Evolutionary conservation across 176 grass and related monocot genomes (phyloP), one percentile per base, ranked within the genome.

Genomic region (Musa itinerans): DNA sequence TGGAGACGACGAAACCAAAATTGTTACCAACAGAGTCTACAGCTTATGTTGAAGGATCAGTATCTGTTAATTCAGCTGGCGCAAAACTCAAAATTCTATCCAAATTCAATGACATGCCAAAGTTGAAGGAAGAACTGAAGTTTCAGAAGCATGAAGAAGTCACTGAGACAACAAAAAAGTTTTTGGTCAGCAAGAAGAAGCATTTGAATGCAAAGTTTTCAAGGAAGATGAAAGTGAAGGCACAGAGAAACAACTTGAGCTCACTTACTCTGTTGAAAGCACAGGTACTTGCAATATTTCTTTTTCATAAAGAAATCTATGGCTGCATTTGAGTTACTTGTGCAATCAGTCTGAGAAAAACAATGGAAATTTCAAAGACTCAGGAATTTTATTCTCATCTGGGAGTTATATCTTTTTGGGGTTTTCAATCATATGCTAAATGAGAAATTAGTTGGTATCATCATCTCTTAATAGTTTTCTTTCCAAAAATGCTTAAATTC

Each of bases 41-140:
- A 76, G 34, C 11, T 61, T 53, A 49, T 23, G 50, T 2, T 62
- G 63, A 69, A 62, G 80, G 71, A 58, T 63, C 15, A 58, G 62
- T 76, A 21, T 82, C 76, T 50, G 56, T 82, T 54, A 73, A 84
- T 74, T 84, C 82, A 15, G 74, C 78, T 48, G 76, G 82, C 23
- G 48, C 79, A 65, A 84, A 84, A 53, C 57, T 84, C 55, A 17
- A 76, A 67, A 78, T 84, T 67, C 55, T 84, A 57, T 84, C 82
- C 22, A 79, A 84, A 29, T 54, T 84, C 26, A 55, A 67, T 61
- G 82, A 50, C 52, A 16, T 22, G 25, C 11, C 49, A 48, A 50
- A 34, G 19, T 55, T 15, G n/a, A 21, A 75, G 4, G 58, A 65
- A 21, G 61, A 65, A 50, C 5, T 15, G 17, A 24, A 25, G 61